A percentile compares a stretch with the other conserved stretches of the same genome.
Conservation (phyloP, 73 alveolate species). For the Paramecium caudatum region DNA sequence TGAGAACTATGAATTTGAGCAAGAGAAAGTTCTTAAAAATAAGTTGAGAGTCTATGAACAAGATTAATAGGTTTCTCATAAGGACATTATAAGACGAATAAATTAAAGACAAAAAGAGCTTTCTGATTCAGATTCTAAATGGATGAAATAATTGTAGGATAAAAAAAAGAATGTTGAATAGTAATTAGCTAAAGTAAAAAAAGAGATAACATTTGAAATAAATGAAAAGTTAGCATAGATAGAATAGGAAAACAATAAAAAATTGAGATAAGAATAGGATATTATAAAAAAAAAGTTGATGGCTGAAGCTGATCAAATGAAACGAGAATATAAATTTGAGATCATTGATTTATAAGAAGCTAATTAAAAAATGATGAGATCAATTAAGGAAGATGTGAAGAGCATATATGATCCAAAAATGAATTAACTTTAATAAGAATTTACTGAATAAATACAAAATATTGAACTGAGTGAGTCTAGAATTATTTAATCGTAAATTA, state of each 20-base stretch:
- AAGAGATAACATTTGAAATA: not conserved
- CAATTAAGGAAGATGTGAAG: not conserved
- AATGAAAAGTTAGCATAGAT: not conserved
- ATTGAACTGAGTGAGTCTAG: constrained; percentile 34
- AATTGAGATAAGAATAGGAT: constrained; percentile 16
- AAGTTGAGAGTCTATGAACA: constrained; percentile 5
- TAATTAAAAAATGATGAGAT: constrained; percentile 17
- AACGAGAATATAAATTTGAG: constrained; percentile 3
- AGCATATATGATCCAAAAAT: constrained; percentile 25
- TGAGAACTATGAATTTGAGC: constrained; percentile 19
- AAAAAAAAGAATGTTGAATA: constrained; percentile 47
- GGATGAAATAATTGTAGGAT: constrained; percentile 16
- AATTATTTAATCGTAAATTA: not conserved
- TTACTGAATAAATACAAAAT: not conserved
- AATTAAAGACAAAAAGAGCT: constrained; percentile 21
- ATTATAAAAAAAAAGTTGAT: not conserved
- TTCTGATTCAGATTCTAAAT: not conserved
- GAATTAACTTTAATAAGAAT: not conserved
- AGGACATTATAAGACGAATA: constrained; percentile 11
- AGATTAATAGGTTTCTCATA: not conserved
- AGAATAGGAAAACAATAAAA: not conserved
- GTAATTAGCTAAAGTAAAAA: not conserved
- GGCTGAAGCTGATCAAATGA: not conserved
- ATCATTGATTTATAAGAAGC: constrained; percentile 39
- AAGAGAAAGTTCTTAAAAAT: constrained; percentile 30